Conservation (phyloP, 1,139 yeast species). For the Yamadazyma sp. region DNA sequence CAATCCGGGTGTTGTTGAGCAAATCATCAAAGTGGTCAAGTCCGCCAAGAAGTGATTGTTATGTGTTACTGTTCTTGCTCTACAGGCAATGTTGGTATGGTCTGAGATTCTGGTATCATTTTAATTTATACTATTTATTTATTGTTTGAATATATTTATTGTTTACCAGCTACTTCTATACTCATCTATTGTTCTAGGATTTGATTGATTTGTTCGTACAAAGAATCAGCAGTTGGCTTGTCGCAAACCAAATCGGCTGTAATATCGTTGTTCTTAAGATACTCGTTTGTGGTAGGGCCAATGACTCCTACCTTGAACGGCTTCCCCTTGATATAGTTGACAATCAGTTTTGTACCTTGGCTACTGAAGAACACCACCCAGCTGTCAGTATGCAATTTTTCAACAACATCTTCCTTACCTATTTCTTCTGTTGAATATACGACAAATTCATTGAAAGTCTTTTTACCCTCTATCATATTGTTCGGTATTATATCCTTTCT, state of each 20-base stretch:
- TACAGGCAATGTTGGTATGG: too few species aligned
- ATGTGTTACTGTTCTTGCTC: too few species aligned
- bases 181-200: conserved; percentile 5
- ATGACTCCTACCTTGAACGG: conserved; percentile 65
- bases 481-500: conserved; percentile 80
- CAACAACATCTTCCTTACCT: conserved; percentile 30
- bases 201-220: conserved; percentile 38
- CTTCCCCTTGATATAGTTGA: conserved; percentile 38
- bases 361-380: conserved; percentile 93
- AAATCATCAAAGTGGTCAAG: conserved; percentile 62
- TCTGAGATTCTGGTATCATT: not conserved
- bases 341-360: conserved; percentile 72
- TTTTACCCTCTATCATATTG: conserved; percentile 45
- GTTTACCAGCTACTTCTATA: conserved; percentile 2
- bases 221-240: conserved; percentile 68
- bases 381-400: conserved; percentile 42
- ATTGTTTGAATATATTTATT: conserved; percentile 5
- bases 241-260: conserved; percentile 63
- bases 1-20: conserved; percentile 68
- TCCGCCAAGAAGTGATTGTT: conserved; percentile 19
- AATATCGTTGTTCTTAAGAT: conserved; percentile 51
- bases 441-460: conserved; percentile 58
- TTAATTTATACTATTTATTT: conserved; percentile 4
- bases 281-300: conserved; percentile 89
- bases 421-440: conserved; percentile 59